Evolutionary conservation across 2,329 filamentous ascomycete species (phyloP).

Genomic region (Penicillium sp.): DNA sequence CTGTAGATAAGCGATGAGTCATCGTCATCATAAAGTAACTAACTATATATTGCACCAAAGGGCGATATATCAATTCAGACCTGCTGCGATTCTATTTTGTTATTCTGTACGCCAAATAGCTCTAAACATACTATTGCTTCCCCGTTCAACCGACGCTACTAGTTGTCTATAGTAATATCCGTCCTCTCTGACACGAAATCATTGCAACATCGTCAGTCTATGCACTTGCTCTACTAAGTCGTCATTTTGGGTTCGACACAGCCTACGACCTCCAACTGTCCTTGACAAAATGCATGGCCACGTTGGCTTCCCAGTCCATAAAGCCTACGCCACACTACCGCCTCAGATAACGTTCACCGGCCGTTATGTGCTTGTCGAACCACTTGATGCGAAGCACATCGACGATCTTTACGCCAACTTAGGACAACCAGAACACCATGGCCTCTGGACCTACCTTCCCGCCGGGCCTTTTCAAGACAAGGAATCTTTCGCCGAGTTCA

Average conservation of each 20-base stretch:
- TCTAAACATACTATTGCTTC: background rate
- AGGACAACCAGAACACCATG: conserved; percentile 19
- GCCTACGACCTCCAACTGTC: background rate
- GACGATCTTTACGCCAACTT: conserved; percentile 26
- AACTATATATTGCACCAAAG: background rate
- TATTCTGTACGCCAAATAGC: background rate
- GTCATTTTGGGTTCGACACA: background rate
- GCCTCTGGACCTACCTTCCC: conserved; percentile 45
- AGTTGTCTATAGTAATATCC: background rate
- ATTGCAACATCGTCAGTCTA: background rate
- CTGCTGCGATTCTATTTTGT: background rate
- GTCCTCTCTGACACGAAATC: background rate
- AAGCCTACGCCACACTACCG: conserved; percentile 11
- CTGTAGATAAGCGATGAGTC: background rate
- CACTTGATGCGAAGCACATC: conserved; percentile 23
- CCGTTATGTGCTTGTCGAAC: conserved; percentile 22
- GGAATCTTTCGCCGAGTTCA: conserved; percentile 31
- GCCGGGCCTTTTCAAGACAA: conserved; percentile 35
- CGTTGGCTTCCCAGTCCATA: conserved; percentile 13
- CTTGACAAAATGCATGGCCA: conserved; percentile 5
- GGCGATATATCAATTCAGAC: background rate
- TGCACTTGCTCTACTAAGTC: conserved; percentile 1
- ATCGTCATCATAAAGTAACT: background rate
- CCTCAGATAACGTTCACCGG: conserved; percentile 13
- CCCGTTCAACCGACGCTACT: background rate